These are phyloP conservation scores for Fusarium solani-melongenae DNA, from an alignment of 2,329 filamentous ascomycete genomes.

Conservation along the genomic window DNA sequence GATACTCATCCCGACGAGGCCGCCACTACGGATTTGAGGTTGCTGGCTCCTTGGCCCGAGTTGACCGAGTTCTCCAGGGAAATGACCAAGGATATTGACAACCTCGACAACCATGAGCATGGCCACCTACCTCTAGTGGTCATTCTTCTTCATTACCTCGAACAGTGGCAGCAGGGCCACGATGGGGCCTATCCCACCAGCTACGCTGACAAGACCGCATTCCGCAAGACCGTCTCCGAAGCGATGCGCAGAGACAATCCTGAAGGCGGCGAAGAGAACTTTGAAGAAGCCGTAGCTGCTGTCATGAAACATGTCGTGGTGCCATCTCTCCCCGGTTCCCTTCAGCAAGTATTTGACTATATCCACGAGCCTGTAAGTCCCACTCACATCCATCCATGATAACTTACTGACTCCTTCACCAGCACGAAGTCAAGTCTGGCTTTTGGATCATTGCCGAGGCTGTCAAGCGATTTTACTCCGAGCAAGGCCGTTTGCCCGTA, in stretches of 20 bases:
- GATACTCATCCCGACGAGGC: constrained; percentile 95
- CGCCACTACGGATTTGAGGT: constrained; percentile 83
- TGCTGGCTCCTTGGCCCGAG: constrained; percentile 88
- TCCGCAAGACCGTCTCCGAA: constrained; percentile 75
- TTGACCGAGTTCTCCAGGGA: constrained; percentile 73
- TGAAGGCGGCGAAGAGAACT: constrained; percentile 96
- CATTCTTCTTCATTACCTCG: constrained; percentile 83
- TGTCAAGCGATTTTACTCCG: constrained; percentile 79
- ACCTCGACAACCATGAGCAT: constrained; percentile 81
- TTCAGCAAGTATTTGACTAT: constrained; percentile 84
- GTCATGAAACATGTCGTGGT: constrained; percentile 87
- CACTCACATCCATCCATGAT: background rate
- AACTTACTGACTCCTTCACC: constrained; percentile 13
- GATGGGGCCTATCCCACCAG: constrained; percentile 74
- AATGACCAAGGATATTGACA: constrained; percentile 76
- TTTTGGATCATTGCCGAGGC: constrained; percentile 94
- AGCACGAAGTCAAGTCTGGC: constrained; percentile 62
- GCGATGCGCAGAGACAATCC: constrained; percentile 77
- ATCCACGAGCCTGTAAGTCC: constrained; percentile 62
- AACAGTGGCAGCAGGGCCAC: constrained; percentile 80
- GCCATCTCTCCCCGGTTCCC: constrained; percentile 73
- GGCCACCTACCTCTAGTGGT: constrained; percentile 91
- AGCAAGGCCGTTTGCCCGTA: constrained; percentile 80
- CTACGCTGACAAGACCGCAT: constrained; percentile 88
- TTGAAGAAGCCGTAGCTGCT: constrained; percentile 88